These are phyloP conservation scores for Neofusicoccum sp. DNA, from an alignment of 2,329 filamentous ascomycete genomes.

Conservation along the genomic window DNA sequence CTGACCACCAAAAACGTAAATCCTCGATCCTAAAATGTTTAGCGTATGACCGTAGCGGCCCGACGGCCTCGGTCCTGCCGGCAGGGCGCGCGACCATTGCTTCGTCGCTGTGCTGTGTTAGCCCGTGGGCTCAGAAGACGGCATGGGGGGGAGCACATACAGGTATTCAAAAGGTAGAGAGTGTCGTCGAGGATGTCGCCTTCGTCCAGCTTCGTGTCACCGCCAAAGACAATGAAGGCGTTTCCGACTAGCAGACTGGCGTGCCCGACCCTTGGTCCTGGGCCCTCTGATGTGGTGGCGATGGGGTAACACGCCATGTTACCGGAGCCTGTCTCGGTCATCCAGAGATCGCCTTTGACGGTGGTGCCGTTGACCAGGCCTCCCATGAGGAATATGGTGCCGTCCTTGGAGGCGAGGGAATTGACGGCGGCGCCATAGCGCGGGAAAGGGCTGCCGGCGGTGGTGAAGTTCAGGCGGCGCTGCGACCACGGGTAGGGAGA, in stretches of 20 bases:
- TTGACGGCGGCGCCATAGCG: conserved; percentile 98
- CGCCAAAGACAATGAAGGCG: conserved; percentile 97
- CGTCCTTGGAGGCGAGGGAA: conserved; percentile 88
- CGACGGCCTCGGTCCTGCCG: conserved; percentile 80
- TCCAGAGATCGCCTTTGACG: conserved; percentile 96
- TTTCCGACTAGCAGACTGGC: conserved; percentile 93
- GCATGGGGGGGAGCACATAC: conserved; percentile 59
- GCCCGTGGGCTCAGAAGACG: conserved; percentile 13
- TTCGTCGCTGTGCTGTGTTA: conserved; percentile 71
- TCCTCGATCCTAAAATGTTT: conserved; percentile 95
- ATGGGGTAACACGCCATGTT: conserved; percentile 91
- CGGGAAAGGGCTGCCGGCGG: conserved; percentile 86
- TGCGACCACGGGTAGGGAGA: conserved; percentile 97
- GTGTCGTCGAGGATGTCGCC: conserved; percentile 91
- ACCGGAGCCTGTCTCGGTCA: conserved; percentile 83
- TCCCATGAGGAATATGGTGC: conserved; percentile 97
- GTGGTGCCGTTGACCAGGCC: conserved; percentile 92
- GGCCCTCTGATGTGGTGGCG: conserved; percentile 88
- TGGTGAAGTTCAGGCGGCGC: conserved; percentile 81
- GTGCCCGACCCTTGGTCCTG: conserved; percentile 92
- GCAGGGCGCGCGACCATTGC: conserved; percentile 95
- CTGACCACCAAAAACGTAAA: conserved; percentile 96
- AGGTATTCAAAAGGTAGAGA: conserved; percentile 94
- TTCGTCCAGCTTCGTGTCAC: conserved; percentile 96
- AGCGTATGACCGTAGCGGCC: conserved; percentile 95